Evolutionary conservation across 805 yeast species (phyloP), one percentile per base, ranked within the genome.

Genomic region (Yarrowia sp.): DNA sequence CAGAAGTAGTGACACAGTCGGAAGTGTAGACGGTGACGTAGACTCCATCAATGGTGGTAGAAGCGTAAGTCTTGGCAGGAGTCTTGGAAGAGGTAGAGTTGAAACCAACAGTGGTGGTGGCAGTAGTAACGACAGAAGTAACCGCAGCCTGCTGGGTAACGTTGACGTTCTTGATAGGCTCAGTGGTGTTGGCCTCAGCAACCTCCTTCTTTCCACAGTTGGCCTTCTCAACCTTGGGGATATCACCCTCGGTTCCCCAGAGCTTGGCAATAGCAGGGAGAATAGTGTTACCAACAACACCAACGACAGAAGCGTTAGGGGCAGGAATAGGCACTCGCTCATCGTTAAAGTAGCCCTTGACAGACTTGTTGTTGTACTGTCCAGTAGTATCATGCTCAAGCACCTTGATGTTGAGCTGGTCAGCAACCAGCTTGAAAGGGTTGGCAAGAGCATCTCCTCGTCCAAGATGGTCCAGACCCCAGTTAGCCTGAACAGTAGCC

Each of bases 391-490:
- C 41, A 17, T 35, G 43, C 32, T 57, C 43, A 8, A 18, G 32
- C 10, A 35, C 4, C 3, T 31, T 3, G 32, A 57, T 68, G 18
- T 67, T 67, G 32, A 76, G 68, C 67, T 72, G 71, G 68, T 75
- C 68, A 67, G 84, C 83, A 67, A 81, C 76, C 17, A 76, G n/a
- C 57, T 74, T 66, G 73, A 81, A 81, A 35, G 82, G 82, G 69
- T 83, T 83, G 55, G 85, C 83, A 64, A 74, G 77, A 69, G 78
- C 78, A 73, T 83, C 85, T 70, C 76, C 74, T 69, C 85, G 80
- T 63, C 86, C 86, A 66, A 83, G 77, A 66, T 78, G 73, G 50
- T 79, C 78, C 65, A 83, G 78, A 64, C 75, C 80, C 82, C 80
- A 83, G 79, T 82, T 82, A 64, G 80, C 83, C 74, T 80, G 78